Percentiles rank a stretch among this genome's conserved stretches.
phyloP scores from a whole-genome alignment of 179 eudicot species.

The Spergularia azorica region DNA sequence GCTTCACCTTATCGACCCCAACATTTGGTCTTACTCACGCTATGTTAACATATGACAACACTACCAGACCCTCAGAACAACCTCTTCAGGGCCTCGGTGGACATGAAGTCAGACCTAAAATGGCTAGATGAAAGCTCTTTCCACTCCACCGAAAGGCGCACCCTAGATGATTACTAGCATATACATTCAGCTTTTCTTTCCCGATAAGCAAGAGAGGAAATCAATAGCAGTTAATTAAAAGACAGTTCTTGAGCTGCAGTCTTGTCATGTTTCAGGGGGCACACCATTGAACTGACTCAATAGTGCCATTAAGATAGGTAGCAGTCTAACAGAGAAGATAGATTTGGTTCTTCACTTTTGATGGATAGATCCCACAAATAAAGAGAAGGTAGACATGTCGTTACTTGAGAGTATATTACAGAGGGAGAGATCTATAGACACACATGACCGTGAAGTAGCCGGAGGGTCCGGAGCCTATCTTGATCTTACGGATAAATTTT shows the following conservation, averaged over 20 bases:
- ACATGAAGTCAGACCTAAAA: constrained; percentile 9
- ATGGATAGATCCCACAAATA: not conserved
- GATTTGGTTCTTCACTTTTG: not conserved
- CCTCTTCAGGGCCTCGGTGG: constrained; percentile 12
- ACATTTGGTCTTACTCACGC: constrained; percentile 27
- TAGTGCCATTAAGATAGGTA: constrained; percentile 36
- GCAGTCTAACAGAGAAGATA: constrained; percentile 14
- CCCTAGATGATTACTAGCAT: not conserved
- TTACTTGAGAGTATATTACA: not conserved
- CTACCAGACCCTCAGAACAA: constrained; percentile 23
- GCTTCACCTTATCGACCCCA: constrained; percentile 25
- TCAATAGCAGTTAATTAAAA: not conserved
- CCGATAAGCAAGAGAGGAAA: too few relatives aligned
- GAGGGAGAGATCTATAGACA: not conserved
- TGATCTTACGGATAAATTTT: too few relatives aligned
- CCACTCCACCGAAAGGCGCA: constrained; percentile 33
- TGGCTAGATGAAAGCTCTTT: constrained; percentile 19
- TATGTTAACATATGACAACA: constrained; percentile 29
- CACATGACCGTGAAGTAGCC: constrained; percentile 22
- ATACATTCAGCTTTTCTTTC: too few relatives aligned
- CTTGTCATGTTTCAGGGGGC: not conserved
- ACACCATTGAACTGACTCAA: constrained; percentile 16
- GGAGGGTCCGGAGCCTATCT: too few relatives aligned
- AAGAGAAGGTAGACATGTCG: not conserved
- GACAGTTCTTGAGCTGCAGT: not conserved